These are phyloP conservation scores for Fusarium liriodendri DNA, from an alignment of 2,329 filamentous ascomycete species.

Conservation along the genomic window DNA sequence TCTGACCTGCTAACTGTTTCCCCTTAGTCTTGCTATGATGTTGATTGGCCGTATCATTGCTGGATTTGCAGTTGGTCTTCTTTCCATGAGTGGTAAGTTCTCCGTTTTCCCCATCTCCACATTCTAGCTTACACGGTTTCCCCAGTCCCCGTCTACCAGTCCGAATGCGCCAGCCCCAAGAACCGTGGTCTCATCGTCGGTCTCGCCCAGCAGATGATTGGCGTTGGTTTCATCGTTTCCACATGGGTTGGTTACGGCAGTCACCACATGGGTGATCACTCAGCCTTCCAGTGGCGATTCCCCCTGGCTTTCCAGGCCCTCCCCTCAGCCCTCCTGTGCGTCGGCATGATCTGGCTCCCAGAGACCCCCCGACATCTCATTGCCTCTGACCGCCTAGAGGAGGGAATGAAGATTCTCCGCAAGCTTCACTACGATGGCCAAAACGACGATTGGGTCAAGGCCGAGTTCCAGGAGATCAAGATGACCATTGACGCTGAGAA, in stretches of 20 bases:
- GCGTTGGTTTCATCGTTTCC: constrained; percentile 64
- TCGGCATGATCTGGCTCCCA: constrained; percentile 42
- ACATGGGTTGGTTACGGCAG: constrained; percentile 54
- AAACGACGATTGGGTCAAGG: constrained; percentile 66
- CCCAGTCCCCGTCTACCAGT: constrained; percentile 41
- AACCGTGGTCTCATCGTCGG: constrained; percentile 58
- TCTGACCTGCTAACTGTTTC: constrained; percentile 60
- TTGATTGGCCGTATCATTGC: constrained; percentile 40
- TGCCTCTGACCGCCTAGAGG: constrained; percentile 52
- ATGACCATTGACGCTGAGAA: constrained; percentile 60
- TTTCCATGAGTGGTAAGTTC: constrained; percentile 54
- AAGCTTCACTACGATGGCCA: constrained; percentile 64
- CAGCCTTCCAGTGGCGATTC: constrained; percentile 50
- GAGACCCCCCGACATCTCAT: constrained; percentile 45
- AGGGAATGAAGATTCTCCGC: constrained; percentile 53
- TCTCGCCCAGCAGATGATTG: constrained; percentile 65
- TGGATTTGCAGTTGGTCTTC: constrained; percentile 40
- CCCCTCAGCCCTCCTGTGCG: constrained; percentile 31
- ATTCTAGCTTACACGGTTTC: constrained; percentile 52
- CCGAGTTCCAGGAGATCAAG: constrained; percentile 67
- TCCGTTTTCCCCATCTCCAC: constrained; percentile 46
- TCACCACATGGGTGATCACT: constrained; percentile 38
- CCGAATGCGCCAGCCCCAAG: constrained; percentile 39
- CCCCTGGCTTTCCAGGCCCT: constrained; percentile 41
- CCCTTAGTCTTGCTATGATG: constrained; percentile 38